A percentile compares a stretch with the other conserved stretches of the same genome.
Conservation (phyloP, 139 green algal species). For the Diplosphaera chodatii region DNA sequence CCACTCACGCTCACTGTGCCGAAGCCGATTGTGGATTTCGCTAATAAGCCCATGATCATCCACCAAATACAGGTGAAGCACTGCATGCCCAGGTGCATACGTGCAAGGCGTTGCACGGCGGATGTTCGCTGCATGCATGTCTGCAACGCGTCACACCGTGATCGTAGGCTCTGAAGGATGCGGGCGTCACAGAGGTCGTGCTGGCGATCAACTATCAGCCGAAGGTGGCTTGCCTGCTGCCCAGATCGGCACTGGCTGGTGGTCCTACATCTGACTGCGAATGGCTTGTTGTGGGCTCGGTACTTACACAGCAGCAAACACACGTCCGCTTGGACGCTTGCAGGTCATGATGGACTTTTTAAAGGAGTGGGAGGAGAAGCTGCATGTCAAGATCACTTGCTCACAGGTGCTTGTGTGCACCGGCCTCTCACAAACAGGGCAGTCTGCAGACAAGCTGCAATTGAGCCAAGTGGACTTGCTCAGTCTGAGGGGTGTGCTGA, state of each 20-base stretch:
- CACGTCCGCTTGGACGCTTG: neutral
- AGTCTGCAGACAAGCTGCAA: neutral
- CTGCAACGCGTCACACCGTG: neutral
- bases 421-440: neutral
- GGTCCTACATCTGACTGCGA: too few relatives aligned
- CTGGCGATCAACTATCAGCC: slow-evolving; percentile 96
- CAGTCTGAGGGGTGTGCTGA: too few relatives aligned
- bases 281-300: too few relatives aligned
- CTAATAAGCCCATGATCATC: slow-evolving; percentile 98
- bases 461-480: too few relatives aligned
- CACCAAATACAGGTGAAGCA: slow-evolving; percentile 86
- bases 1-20: slow-evolving; percentile 77
- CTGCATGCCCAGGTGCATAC: too few relatives aligned
- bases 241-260: too few relatives aligned
- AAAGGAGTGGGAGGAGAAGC: slow-evolving; percentile 91
- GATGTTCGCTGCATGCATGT: neutral
- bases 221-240: slow-evolving; percentile 57
- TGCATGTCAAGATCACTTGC: slow-evolving; percentile 91
- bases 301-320: too few relatives aligned
- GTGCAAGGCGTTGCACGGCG: neutral
- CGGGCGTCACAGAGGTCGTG: slow-evolving; percentile 88
- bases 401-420: slow-evolving; percentile 58
- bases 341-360: slow-evolving; percentile 94
- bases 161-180: slow-evolving; percentile 81
- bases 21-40: slow-evolving; percentile 96